A percentile compares a stretch with the other conserved stretches of the same genome.
These are phyloP conservation scores for Rhizopogon vinicolor DNA, from an alignment of 768 basidiomycete species.

Conservation along the genomic window DNA sequence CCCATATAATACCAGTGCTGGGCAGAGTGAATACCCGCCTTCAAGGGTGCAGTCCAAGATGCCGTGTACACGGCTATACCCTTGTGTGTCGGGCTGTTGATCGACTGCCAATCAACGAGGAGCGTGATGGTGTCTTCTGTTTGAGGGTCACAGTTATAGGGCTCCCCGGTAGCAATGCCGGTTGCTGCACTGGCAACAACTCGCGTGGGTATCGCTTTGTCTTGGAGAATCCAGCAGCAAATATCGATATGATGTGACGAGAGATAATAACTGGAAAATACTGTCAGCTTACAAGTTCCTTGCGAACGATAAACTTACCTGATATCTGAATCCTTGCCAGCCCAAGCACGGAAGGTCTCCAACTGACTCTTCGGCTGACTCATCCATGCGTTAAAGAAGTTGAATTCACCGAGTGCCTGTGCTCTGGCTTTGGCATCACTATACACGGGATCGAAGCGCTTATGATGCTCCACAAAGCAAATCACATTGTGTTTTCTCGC, in stretches of 20 bases:
- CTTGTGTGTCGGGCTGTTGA: slow-evolving; percentile 65
- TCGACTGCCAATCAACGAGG: slow-evolving; percentile 89
- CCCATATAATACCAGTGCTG: slow-evolving; percentile 97
- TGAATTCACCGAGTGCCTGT: slow-evolving; percentile 79
- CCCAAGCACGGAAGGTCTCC: slow-evolving; percentile 94
- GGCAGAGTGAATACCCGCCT: slow-evolving; percentile 84
- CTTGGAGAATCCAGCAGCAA: slow-evolving; percentile 81
- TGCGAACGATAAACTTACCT: slow-evolving; percentile 37
- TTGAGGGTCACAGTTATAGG: slow-evolving; percentile 79
- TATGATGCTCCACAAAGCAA: slow-evolving; percentile 95
- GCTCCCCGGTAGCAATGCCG: slow-evolving; percentile 86
- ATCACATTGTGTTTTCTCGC: slow-evolving; percentile 78
- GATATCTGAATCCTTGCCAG: slow-evolving; percentile 91
- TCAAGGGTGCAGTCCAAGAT: slow-evolving; percentile 90
- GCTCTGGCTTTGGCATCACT: slow-evolving; percentile 84
- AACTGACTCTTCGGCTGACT: slow-evolving; percentile 94
- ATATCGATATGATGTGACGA: slow-evolving; percentile 94
- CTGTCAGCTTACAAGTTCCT: not conserved
- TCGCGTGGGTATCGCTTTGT: slow-evolving; percentile 70
- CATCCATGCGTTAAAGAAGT: slow-evolving; percentile 98
- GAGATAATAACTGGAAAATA: slow-evolving; percentile 72
- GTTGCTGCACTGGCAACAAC: slow-evolving; percentile 90
- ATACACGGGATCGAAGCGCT: slow-evolving; percentile 89
- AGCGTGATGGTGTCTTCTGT: slow-evolving; percentile 96
- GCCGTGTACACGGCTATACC: slow-evolving; percentile 93